These are phyloP conservation scores for Dinochytrium kinnereticum DNA, from an alignment of 371 early-diverging fungal genomes.

Conservation along the genomic window DNA sequence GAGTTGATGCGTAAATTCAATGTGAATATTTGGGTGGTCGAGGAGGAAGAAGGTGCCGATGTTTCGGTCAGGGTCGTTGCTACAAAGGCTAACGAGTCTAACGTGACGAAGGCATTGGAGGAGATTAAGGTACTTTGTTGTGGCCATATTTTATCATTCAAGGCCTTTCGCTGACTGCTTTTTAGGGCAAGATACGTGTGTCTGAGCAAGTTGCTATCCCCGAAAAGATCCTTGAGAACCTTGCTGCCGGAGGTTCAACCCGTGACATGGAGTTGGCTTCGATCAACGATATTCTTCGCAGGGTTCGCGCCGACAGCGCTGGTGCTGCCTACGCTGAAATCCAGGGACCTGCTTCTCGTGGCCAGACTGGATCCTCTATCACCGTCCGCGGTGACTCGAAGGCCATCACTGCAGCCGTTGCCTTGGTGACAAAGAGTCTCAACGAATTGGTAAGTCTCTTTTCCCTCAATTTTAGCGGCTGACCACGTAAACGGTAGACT, in stretches of 20 bases:
- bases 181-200: constrained; percentile 38
- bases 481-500: constrained; percentile 22
- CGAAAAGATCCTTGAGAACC: constrained; percentile 34
- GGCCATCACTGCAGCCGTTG: constrained; percentile 39
- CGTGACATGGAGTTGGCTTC: constrained; percentile 33
- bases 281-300: constrained; percentile 42
- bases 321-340: constrained; percentile 41
- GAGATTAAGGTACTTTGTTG: constrained; percentile 23
- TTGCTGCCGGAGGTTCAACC: constrained; percentile 26
- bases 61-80: constrained; percentile 34
- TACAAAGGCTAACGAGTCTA: constrained; percentile 5
- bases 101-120: constrained; percentile 20
- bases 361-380: constrained; percentile 32
- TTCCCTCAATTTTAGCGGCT: not conserved
- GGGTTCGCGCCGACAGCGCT: constrained; percentile 33
- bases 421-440: constrained; percentile 30
- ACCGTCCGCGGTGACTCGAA: constrained; percentile 45
- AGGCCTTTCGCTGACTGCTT: not conserved
- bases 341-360: constrained; percentile 27
- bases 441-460: constrained; percentile 38
- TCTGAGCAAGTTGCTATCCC: constrained; percentile 42
- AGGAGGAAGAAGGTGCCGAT: constrained; percentile 20
- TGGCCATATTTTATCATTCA: constrained; percentile 4
- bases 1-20: constrained; percentile 42
- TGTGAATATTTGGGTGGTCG: constrained; percentile 41